Evolutionary conservation across 1,139 yeast species (phyloP), one percentile per base, ranked within the genome.

Genomic region (Groenewaldozyma sp.): DNA sequence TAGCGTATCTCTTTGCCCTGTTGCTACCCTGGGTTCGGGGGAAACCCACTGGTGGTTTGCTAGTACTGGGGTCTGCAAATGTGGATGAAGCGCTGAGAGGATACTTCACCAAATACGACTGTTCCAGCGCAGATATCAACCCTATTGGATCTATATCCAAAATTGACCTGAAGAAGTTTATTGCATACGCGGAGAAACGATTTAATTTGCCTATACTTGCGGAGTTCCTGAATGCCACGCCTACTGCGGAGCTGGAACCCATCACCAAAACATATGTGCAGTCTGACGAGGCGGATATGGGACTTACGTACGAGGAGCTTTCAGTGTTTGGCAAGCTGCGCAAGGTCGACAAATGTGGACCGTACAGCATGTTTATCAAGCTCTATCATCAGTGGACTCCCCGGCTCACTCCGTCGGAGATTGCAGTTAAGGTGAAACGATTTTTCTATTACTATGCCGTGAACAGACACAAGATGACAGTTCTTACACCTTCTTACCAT

Each of bases 11-110:
- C 35, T 87, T 91, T 70, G 97, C 99, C 0, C 95, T 91, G 55
- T 67, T 91, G 39, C 68, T 91, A 42, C 98, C 99, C 4, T 91
- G 98, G 97, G 83, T 87, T 13, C 72, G 97, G 50, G 76, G 78
- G 4, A 64, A 72, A 35, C 68, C 70, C 26, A 68, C 73, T 36
- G 87, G 87, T 3, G 95, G 97, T 0, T 64, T 91, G 38, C 67
- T 91, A 33, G 99, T 91, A 6, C 68, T 91, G 41, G 98, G 98
- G 1, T 80, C 94, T 57, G 96, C 98, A 5, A 91, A 91, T 58
- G 98, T 91, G n/a, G 99, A 91, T 60, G 99, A 91, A 59, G 86
- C 95, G 52, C 66, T 91, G 46, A 71, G 99, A 47, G 99, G 99
- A 0, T 91, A 91, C 56, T 70, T 93, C 56, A 91, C 99, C 11